Evolutionary conservation across 495 filamentous ascomycete species (phyloP).

Genomic region (Symbiotaphrina buchneri): DNA sequence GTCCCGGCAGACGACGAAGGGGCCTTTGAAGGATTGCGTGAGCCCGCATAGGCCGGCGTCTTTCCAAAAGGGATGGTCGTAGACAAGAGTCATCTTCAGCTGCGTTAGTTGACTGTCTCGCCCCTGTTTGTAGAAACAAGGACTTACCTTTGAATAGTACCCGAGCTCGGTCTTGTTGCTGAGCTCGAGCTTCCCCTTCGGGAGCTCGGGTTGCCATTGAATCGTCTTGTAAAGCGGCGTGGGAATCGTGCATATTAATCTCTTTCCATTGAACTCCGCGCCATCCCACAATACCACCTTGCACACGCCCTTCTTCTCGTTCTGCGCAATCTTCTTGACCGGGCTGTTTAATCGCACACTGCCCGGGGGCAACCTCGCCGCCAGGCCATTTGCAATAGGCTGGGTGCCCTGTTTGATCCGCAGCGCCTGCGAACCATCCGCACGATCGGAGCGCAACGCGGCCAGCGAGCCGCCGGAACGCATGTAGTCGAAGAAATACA

Average conservation of each 20-base stretch:
- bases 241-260: slow-evolving; percentile 16
- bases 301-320: slow-evolving; percentile 1
- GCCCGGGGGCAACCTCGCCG: slow-evolving; percentile 7
- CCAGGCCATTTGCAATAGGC: slow-evolving; percentile 11
- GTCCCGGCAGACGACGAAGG: slow-evolving; percentile 17
- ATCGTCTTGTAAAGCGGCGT: slow-evolving; percentile 14
- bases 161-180: slow-evolving; percentile 10
- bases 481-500: slow-evolving; percentile 27
- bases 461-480: slow-evolving; percentile 18
- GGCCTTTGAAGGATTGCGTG: slow-evolving; percentile 13
- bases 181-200: slow-evolving; percentile 8
- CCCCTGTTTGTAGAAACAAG: too few relatives aligned
- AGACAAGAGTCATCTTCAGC: slow-evolving; percentile 18
- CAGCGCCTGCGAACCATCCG: slow-evolving; percentile 21
- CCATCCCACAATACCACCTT: too few relatives aligned
- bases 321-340: slow-evolving; percentile 6
- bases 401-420: slow-evolving; percentile 17
- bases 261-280: too few relatives aligned
- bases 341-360: slow-evolving; percentile 9
- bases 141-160: slow-evolving; percentile 17
- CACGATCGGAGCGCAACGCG: slow-evolving; percentile 17
- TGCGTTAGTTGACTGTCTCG: too few relatives aligned
- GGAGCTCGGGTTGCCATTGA: slow-evolving; percentile 11
- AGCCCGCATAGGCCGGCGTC: slow-evolving; percentile 14
- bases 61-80: slow-evolving; percentile 17